These are phyloP conservation scores for Alternaria brassicae DNA, from an alignment of 2,329 filamentous ascomycete genomes.

Conservation along the genomic window DNA sequence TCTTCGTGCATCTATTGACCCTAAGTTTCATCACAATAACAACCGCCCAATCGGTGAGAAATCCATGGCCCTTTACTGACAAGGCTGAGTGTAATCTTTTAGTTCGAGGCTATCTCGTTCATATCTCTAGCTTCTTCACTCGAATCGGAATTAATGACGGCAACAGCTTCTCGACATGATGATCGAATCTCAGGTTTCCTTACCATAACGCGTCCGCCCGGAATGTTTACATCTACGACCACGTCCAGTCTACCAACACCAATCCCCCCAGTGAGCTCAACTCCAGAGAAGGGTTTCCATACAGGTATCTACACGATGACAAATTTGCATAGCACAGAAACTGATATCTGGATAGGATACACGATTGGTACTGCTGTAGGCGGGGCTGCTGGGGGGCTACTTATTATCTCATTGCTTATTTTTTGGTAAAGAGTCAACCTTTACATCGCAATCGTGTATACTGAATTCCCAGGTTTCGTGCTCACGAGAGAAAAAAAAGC, in stretches of 20 bases:
- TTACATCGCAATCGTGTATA: too few relatives aligned
- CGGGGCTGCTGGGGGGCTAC: neutral
- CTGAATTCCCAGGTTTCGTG: neutral
- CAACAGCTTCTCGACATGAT: neutral
- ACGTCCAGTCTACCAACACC: neutral
- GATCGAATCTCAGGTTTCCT: neutral
- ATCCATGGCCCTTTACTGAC: neutral
- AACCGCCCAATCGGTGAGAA: neutral
- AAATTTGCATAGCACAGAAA: too few relatives aligned
- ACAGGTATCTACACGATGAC: neutral
- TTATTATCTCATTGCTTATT: neutral
- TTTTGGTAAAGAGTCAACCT: neutral
- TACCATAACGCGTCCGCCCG: neutral
- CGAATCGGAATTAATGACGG: rapidly evolving
- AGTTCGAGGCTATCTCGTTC: neutral
- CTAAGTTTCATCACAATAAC: neutral
- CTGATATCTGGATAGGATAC: neutral
- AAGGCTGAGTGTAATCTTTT: neutral
- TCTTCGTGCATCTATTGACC: neutral
- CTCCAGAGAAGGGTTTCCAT: too few relatives aligned
- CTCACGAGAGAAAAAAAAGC: neutral
- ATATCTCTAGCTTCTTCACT: neutral
- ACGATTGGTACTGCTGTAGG: neutral
- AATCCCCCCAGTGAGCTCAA: too few relatives aligned
- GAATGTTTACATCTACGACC: neutral